These are phyloP conservation scores for thale cress (Arabidopsis thaliana) DNA, from an alignment of 345 rosid species.

Conservation along the genomic window DNA sequence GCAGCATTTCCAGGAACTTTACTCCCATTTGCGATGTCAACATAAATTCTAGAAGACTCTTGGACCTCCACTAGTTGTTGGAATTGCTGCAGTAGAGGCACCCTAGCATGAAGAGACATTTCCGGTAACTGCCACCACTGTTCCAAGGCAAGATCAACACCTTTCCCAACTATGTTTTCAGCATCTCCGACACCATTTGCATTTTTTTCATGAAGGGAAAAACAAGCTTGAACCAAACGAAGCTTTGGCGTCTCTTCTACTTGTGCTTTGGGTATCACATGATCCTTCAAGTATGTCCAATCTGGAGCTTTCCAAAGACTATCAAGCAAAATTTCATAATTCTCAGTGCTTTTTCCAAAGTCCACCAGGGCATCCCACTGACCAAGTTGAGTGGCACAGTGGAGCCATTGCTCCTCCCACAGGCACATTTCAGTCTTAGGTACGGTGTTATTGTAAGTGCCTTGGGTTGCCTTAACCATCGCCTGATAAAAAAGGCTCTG, in stretches of 20 bases:
- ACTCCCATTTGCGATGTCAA: conserved; percentile 87
- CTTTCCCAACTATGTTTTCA: conserved; percentile 82
- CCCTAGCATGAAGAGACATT: conserved; percentile 88
- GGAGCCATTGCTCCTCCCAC: conserved; percentile 99
- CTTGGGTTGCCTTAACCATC: conserved; percentile 98
- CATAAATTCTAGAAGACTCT: conserved; percentile 82
- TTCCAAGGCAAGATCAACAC: conserved; percentile 91
- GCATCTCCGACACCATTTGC: conserved; percentile 84
- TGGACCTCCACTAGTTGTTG: conserved; percentile 97
- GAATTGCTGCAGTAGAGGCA: conserved; percentile 94
- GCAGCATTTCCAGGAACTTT: conserved; percentile 63
- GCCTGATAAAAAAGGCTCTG: conserved; percentile 95
- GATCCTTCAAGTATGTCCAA: conserved; percentile 91
- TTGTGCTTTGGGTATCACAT: conserved; percentile 94
- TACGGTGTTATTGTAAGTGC: conserved; percentile 87
- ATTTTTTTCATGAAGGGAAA: conserved; percentile 85
- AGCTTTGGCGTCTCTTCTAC: conserved; percentile 97
- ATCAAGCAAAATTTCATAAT: conserved; percentile 93
- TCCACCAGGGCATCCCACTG: conserved; percentile 98
- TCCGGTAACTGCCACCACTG: conserved; percentile 99
- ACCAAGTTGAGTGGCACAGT: conserved; percentile 89
- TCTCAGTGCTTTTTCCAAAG: conserved; percentile 86
- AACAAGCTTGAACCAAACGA: conserved; percentile 85
- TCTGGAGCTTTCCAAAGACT: conserved; percentile 94
- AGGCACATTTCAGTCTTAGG: conserved; percentile 99